Evolutionary conservation across 257 asterid species (phyloP), one percentile per base, ranked within the genome.

Genomic region (Primulina huaijiensis): DNA sequence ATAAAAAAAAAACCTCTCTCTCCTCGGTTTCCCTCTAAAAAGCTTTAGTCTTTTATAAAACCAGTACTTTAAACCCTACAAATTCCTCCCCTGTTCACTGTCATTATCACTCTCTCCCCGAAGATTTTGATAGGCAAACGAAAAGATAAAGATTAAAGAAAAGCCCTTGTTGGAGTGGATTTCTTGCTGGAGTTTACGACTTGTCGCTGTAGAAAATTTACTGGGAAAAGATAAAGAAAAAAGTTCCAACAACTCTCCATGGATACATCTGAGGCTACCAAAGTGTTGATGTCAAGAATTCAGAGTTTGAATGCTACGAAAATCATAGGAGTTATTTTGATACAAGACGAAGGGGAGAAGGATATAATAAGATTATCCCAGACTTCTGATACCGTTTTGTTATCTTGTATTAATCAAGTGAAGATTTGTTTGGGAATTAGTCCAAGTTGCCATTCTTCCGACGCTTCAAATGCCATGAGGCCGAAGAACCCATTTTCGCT

Each of bases 401-500:
- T 16, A 16, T 16, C 70, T 62, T 46, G 59, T 40, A 4, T 30
- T 33, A 52, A 37, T 62, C 85, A 46, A 16, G 56, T 46, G 20
- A 46, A 46, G 56, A 46, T 14, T 14, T 46, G 19, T 46, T 46
- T 46, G 56, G 56, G 56, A 14, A 46, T 46, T 16, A 46, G 7
- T 16, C 25, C 25, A 23, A 23, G 25, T 23, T 23, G 25, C 25
- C 19, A 5, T 16, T 46, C 20, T 46, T 46, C 56, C 56, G 8
- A 14, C 56, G 56, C 56, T 59, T 52, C 78, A 19, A 69, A 68
- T 67, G 53, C 82, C 21, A 69, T 69, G 31, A 75, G 79, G 40
- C 78, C 76, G 6, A 40, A 40, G 71, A 76, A 80, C 78, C 83
- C 78, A 64, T 81, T 84, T 64, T 73, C 77, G 20, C 89, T 23